Percentiles rank a stretch among this genome's conserved stretches.
These are phyloP conservation scores for Linaria vulgaris DNA, from an alignment of 257 asterid genomes.

Conservation along the genomic window DNA sequence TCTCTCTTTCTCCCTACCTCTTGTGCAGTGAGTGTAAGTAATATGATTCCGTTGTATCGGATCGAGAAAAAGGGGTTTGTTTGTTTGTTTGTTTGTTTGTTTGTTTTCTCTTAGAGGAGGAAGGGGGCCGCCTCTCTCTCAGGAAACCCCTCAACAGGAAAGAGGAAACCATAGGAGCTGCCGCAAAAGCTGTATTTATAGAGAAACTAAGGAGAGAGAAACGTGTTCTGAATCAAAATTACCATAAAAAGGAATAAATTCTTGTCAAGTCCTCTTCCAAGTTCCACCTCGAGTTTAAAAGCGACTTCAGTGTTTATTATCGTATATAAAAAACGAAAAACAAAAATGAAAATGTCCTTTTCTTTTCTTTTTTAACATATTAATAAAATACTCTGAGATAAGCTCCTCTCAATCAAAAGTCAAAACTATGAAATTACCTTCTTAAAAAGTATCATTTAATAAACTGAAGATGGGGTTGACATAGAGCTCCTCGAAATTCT, in stretches of 20 bases:
- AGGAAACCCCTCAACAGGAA: constrained; percentile 43
- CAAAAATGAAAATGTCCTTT: too few relatives aligned
- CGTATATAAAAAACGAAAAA: too few relatives aligned
- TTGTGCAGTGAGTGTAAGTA: constrained; percentile 24
- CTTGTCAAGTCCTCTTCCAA: constrained; percentile 2
- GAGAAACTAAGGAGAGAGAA: constrained; percentile 24
- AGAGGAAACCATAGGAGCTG: neutral
- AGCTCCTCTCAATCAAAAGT: too few relatives aligned
- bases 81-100: too few relatives aligned
- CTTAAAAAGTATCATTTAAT: too few relatives aligned
- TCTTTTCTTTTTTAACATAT: too few relatives aligned
- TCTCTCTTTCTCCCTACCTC: constrained; percentile 44
- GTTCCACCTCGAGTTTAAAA: neutral
- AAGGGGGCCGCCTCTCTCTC: constrained; percentile 48
- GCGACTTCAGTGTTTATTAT: neutral
- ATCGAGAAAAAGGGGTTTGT: constrained; percentile 30
- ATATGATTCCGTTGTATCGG: constrained; percentile 28
- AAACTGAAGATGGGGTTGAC: too few relatives aligned
- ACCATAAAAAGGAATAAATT: neutral
- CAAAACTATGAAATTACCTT: too few relatives aligned
- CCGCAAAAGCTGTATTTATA: constrained; percentile 39
- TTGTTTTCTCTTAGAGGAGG: constrained; percentile 38
- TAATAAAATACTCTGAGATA: too few relatives aligned
- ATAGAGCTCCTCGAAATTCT: too few relatives aligned
- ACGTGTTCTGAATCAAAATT: constrained; percentile 20